Evolutionary conservation across 352 stramenopile genomes (phyloP), one percentile per base, ranked within the genome.

Genomic region (Phytophthora constricta): DNA sequence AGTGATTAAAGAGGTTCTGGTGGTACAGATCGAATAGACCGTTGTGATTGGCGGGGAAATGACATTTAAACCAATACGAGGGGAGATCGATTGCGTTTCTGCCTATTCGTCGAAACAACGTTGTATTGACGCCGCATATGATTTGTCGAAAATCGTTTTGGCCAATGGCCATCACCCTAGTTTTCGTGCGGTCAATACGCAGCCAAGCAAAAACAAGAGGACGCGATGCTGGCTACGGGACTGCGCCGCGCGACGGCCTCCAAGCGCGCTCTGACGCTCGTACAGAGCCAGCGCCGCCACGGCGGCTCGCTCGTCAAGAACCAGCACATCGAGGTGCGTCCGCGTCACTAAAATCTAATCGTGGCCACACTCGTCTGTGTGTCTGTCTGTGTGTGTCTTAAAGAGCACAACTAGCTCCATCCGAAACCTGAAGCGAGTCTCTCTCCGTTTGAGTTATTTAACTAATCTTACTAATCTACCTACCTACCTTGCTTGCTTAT

Each of bases 281-380:
- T 85, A 56, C 81, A 88, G 64, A 82, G 65, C 53, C 86, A 92
- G 74, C 78, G 84, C 70, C 87, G 87, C 68, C 68, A 88, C 67
- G 85, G 87, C 17, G 87, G 87, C 5, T 92, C 85, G 57, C 80
- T 93, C 20, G 61, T 62, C 57, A 95, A 93, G 82, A 95, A 95
- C 77, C 85, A 89, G 72, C 82, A 95, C 76, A 76, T 95, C 31
- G 87, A 95, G 79, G 83, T 92, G 54, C 48, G 68, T 69, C 0
- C 13, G 5, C 14, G 23, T 17, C 9, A 7, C 17, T 16, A 26
- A n/a, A n/a, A n/a, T n/a, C n/a, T n/a, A n/a, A n/a, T n/a, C n/a
- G n/a, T n/a, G n/a, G n/a, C n/a, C n/a, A n/a, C n/a, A n/a, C n/a
- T n/a, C 17, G 22, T 48, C 39, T 47, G 39, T 48, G 17, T 62